These are phyloP conservation scores for Anthracocystis walkeri DNA, from an alignment of 1,284 basidiomycete genomes.

Conservation along the genomic window DNA sequence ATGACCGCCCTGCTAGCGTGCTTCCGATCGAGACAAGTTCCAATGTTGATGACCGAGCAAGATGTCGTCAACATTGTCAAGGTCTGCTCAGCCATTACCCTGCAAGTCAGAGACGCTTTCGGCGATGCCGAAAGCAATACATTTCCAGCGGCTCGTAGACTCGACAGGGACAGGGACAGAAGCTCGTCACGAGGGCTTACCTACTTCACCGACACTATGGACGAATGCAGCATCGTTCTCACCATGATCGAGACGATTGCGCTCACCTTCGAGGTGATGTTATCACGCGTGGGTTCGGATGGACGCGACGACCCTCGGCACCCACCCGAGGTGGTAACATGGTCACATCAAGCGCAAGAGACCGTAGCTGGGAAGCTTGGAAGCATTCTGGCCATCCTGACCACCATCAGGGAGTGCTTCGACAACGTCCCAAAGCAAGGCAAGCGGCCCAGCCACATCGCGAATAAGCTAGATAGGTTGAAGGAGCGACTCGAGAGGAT, in stretches of 20 bases:
- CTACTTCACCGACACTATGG: neutral
- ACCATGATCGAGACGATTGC: conserved; percentile 31
- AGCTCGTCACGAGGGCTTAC: neutral
- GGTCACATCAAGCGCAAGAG: conserved; percentile 5
- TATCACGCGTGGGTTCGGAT: neutral
- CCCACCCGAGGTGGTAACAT: neutral
- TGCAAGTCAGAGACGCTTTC: conserved; percentile 22
- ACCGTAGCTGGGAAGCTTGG: conserved; percentile 13
- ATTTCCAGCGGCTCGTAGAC: too few relatives aligned
- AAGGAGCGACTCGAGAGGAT: conserved; percentile 9
- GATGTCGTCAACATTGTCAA: conserved; percentile 12
- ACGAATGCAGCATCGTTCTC: neutral
- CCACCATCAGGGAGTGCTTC: conserved; percentile 20
- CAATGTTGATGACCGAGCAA: neutral
- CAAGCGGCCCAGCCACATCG: neutral
- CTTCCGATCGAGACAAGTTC: neutral
- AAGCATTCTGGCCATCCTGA: conserved; percentile 18
- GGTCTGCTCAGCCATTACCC: conserved; percentile 15
- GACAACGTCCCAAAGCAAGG: conserved; percentile 22
- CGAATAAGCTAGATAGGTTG: neutral
- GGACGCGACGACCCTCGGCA: neutral
- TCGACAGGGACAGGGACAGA: neutral
- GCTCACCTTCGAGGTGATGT: conserved; percentile 1
- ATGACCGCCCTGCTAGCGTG: conserved; percentile 19
- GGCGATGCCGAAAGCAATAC: neutral